Evolutionary conservation across 192 early-diverging fungal genomes (phyloP).

Genomic region (Pilobolus umbonatus): DNA sequence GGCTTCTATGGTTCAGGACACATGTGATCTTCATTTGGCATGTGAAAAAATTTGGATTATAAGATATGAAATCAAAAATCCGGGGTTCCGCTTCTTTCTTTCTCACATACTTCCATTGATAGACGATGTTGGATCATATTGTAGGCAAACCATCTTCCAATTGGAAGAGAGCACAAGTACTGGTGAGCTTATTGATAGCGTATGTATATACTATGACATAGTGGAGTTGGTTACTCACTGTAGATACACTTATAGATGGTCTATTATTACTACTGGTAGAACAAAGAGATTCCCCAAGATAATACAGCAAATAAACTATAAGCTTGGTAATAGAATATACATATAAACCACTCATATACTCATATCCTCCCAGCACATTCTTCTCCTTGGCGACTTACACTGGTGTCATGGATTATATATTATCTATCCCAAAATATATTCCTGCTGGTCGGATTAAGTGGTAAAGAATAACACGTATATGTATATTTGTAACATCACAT

Average conservation of each 20-base stretch:
- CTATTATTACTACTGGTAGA: constrained; percentile 19
- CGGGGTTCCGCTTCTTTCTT: neutral
- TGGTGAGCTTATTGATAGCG: constrained; percentile 43
- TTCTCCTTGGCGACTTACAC: constrained; percentile 72
- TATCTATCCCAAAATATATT: constrained; percentile 68
- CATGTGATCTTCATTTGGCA: neutral
- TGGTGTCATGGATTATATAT: constrained; percentile 57
- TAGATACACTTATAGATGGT: constrained; percentile 13
- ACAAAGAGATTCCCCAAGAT: constrained; percentile 22
- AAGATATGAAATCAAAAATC: neutral
- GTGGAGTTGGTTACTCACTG: neutral
- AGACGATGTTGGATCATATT: constrained; percentile 84
- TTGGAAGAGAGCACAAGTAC: constrained; percentile 74
- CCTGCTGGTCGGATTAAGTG: constrained; percentile 66
- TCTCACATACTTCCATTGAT: neutral
- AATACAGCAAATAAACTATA: constrained; percentile 25
- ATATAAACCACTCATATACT: no score
- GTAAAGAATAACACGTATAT: constrained; percentile 31
- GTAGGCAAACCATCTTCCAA: constrained; percentile 86
- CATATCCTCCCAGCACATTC: no score
- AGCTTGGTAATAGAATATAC: constrained; percentile 17
- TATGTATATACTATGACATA: neutral
- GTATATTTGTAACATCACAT: neutral
- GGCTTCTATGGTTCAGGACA: no score
- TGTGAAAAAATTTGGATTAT: neutral